phyloP scores from a whole-genome alignment of 805 yeast species.

The Lipomyces sp. region DNA sequence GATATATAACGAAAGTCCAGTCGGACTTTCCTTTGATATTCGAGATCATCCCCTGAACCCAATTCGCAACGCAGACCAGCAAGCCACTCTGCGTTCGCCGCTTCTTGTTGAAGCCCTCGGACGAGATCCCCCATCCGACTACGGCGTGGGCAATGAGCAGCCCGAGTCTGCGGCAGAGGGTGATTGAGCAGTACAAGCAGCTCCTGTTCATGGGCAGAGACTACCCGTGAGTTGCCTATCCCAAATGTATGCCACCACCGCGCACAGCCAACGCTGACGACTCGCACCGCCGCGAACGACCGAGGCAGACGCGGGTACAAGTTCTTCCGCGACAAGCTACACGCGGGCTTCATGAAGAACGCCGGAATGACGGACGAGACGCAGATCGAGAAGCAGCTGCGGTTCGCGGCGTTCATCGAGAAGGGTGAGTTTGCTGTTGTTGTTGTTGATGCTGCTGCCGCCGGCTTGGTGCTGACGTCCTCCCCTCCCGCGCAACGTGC shows the following conservation, averaged over 20 bases:
- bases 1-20: too few relatives aligned
- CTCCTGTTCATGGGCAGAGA: slow-evolving; percentile 41
- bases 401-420: slow-evolving; percentile 40
- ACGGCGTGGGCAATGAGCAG: background rate
- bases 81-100: background rate
- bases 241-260: background rate
- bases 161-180: slow-evolving; percentile 9
- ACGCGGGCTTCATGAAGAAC: slow-evolving; percentile 36
- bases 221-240: slow-evolving; percentile 36
- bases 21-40: too few relatives aligned
- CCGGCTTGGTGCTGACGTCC: too few relatives aligned
- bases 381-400: slow-evolving; percentile 37
- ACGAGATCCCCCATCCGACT: too few relatives aligned
- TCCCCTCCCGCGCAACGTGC: too few relatives aligned
- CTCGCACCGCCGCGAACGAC: too few relatives aligned
- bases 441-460: too few relatives aligned
- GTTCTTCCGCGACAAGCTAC: slow-evolving; percentile 33
- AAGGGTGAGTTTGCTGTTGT: slow-evolving; percentile 16
- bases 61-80: too few relatives aligned
- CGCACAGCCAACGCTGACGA: too few relatives aligned
- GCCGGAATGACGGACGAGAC: slow-evolving; percentile 26
- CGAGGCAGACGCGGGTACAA: slow-evolving; percentile 34
- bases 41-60: too few relatives aligned
- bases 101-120: too few relatives aligned
- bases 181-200: slow-evolving; percentile 36